Conservation (phyloP, 176 grass and related monocot species). For the Cymbopogon citratus region DNA sequence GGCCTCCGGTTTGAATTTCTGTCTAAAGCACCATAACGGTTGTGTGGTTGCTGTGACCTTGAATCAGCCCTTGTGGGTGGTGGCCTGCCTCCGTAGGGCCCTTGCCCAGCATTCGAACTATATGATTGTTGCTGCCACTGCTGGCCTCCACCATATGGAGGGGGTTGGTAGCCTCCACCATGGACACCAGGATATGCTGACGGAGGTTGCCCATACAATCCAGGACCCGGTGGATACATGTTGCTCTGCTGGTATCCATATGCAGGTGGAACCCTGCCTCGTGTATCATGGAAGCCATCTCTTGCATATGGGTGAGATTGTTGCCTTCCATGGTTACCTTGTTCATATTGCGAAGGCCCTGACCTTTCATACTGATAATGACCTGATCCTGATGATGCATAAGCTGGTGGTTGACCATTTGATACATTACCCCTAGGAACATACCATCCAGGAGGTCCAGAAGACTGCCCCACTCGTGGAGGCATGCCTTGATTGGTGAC, state of each 20-base stretch:
- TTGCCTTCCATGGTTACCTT: conserved; percentile 34
- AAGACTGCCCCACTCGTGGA: conserved; percentile 33
- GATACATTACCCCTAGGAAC: conserved; percentile 20
- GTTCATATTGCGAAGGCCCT: conserved; percentile 26
- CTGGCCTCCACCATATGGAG: conserved; percentile 28
- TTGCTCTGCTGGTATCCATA: conserved; percentile 41
- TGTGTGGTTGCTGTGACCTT: conserved; percentile 24
- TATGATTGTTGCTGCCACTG: conserved; percentile 30
- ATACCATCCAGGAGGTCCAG: conserved; percentile 40
- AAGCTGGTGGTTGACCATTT: conserved; percentile 28
- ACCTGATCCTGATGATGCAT: conserved; percentile 33
- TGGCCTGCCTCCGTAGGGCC: conserved; percentile 22
- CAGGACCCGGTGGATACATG: conserved; percentile 34
- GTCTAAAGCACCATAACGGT: conserved; percentile 42
- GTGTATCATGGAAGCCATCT: conserved; percentile 26
- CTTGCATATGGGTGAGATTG: conserved; percentile 31
- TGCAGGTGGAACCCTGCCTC: conserved; percentile 28
- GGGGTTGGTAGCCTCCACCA: conserved; percentile 23
- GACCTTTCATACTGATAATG: conserved; percentile 47
- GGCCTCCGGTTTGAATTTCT: conserved; percentile 36
- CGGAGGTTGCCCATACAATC: conserved; percentile 36
- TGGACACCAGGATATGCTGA: conserved; percentile 15
- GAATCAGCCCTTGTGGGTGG: conserved; percentile 13
- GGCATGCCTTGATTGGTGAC: conserved; percentile 21
- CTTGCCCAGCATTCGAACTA: conserved; percentile 23